Evolutionary conservation across 1,284 basidiomycete species (phyloP), one percentile per base, ranked within the genome.

Genomic region (Trichosporon sp.): DNA sequence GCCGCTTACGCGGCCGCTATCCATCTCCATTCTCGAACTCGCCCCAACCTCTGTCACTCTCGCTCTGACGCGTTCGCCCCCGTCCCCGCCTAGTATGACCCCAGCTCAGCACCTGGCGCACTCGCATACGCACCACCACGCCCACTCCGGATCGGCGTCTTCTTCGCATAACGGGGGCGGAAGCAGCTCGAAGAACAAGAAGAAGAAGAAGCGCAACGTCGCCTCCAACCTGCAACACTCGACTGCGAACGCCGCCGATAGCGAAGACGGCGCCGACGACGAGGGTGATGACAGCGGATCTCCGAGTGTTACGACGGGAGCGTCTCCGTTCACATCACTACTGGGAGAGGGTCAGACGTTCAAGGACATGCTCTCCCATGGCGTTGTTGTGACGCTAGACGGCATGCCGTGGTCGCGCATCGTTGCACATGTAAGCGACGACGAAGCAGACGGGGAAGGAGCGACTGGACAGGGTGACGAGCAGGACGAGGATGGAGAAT

Each of bases 381-480:
- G 82, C 12, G 80, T 83, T 9, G 81, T 83, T 2, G 80, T 83
- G 3, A 77, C 76, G 0, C 76, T 83, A 18, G 82, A 83, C 68
- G 82, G 82, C 9, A 78, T 79, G 66, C 79, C 80, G 3, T 83
- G 81, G 80, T 78, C 77, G 25, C 74, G 80, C 44, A 81, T 83
- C 38, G 81, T 82, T 3, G 82, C 82, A 11, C 81, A 83, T 68
- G 81, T 83, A 13, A 77, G 74, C 64, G 82, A 82, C 68, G 78
- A 76, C 5, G 75, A 77, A 25, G 70, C 67, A 6, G 71, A 70
- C 3, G 35, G 51, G 2, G 35, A 23, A 1, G 68, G 32, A 2
- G 8, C 13, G 3, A 35, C 15, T 5, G 56, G 56, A 60, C 27
- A 29, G 18, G 56, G 56, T 32, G 67, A 68, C 21, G 67, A 65